These are phyloP conservation scores for Leccinum subgranulosum DNA, from an alignment of 768 basidiomycete genomes.

Conservation along the genomic window DNA sequence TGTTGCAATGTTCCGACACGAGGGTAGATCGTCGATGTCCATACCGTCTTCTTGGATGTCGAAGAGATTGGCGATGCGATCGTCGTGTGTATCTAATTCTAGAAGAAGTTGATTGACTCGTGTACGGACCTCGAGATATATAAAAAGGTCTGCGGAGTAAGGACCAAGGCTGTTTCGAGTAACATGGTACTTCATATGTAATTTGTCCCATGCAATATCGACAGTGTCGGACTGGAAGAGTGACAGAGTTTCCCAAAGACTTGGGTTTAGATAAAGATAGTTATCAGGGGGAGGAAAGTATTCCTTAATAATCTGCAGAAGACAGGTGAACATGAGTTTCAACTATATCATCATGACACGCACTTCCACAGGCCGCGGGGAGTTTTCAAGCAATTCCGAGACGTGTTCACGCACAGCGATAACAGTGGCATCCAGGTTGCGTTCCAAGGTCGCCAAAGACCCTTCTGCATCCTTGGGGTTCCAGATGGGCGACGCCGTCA, in stretches of 20 bases:
- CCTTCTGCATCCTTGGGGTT: slow-evolving; percentile 65
- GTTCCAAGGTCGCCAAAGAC: slow-evolving; percentile 62
- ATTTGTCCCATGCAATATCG: slow-evolving; percentile 54
- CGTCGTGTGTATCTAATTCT: slow-evolving; percentile 23
- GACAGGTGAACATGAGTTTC: neutral
- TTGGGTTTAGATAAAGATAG: slow-evolving; percentile 57
- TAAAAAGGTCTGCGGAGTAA: slow-evolving; percentile 70
- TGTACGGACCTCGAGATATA: slow-evolving; percentile 57
- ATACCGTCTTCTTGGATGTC: slow-evolving; percentile 21
- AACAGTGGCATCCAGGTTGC: slow-evolving; percentile 70
- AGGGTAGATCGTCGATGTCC: slow-evolving; percentile 27
- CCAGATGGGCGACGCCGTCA: slow-evolving; percentile 92
- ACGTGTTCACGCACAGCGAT: slow-evolving; percentile 70
- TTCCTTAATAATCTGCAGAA: slow-evolving; percentile 50
- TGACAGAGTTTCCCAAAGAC: slow-evolving; percentile 52
- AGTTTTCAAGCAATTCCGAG: slow-evolving; percentile 59
- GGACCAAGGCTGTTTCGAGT: slow-evolving; percentile 66
- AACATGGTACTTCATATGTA: slow-evolving; percentile 60
- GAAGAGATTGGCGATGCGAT: slow-evolving; percentile 16
- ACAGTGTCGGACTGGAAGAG: slow-evolving; percentile 34
- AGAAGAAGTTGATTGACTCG: slow-evolving; percentile 42
- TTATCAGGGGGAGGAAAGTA: slow-evolving; percentile 50
- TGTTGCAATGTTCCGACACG: slow-evolving; percentile 8
- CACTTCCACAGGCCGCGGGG: slow-evolving; percentile 68
- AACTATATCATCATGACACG: slow-evolving; percentile 11